A percentile compares a stretch with the other conserved stretches of the same genome.
Conservation (phyloP, 1,284 basidiomycete genomes). For the Marasmius oreades region DNA sequence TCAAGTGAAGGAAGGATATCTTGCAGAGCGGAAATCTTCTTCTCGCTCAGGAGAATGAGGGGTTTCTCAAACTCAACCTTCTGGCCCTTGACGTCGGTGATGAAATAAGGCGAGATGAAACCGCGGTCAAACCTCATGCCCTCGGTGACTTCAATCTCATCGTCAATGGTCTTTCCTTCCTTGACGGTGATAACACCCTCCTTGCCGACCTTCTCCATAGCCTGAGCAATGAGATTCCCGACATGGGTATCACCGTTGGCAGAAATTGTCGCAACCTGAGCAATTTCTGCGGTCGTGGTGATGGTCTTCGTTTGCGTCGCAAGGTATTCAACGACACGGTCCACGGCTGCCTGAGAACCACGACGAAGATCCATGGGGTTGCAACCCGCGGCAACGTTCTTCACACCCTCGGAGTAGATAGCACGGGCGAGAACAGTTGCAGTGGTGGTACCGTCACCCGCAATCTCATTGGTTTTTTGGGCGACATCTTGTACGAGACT, state of each 20-base stretch:
- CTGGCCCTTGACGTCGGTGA: slow-evolving; percentile 97
- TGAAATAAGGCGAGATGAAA: slow-evolving; percentile 98
- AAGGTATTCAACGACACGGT: slow-evolving; percentile 92
- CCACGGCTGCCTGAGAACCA: slow-evolving; percentile 94
- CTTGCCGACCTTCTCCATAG: slow-evolving; percentile 99
- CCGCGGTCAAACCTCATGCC: slow-evolving; percentile 99
- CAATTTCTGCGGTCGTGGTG: slow-evolving; percentile 97
- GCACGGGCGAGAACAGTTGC: slow-evolving; percentile 96
- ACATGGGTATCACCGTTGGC: slow-evolving; percentile 96
- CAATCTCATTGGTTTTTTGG: slow-evolving; percentile 95
- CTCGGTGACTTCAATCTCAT: slow-evolving; percentile 99
- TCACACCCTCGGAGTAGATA: slow-evolving; percentile 98
- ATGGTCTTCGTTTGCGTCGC: slow-evolving; percentile 89
- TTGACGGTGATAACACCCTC: slow-evolving; percentile 99
- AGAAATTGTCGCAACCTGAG: slow-evolving; percentile 97
- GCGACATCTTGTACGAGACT: slow-evolving; percentile 96
- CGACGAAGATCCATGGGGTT: slow-evolving; percentile 99
- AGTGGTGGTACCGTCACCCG: slow-evolving; percentile 98
- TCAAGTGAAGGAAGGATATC: slow-evolving; percentile 96
- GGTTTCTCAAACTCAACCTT: slow-evolving; percentile 99
- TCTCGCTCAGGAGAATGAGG: slow-evolving; percentile 89
- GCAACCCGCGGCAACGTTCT: slow-evolving; percentile 98
- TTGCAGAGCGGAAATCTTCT: slow-evolving; percentile 95
- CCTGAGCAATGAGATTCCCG: slow-evolving; percentile 96
- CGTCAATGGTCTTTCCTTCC: slow-evolving; percentile 96